Conservation (phyloP, 1,284 basidiomycete species). For the Violaceomyces palustris region DNA sequence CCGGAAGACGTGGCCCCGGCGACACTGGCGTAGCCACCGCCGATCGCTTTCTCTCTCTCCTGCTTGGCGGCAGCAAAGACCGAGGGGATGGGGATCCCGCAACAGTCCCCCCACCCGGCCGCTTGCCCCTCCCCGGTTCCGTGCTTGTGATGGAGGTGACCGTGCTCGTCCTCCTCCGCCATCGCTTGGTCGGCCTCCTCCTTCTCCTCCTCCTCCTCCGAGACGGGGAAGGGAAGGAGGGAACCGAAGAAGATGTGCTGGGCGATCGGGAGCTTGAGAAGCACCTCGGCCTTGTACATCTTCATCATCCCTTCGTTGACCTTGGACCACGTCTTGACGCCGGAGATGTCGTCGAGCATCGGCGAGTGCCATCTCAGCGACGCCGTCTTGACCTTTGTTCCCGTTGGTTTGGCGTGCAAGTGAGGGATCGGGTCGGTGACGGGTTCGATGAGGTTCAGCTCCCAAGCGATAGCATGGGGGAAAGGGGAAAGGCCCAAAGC, state of each 20-base stretch:
- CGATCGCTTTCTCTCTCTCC: constrained; percentile 26
- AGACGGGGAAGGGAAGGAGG: constrained; percentile 68
- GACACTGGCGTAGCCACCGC: no score
- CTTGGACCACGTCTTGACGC: constrained; percentile 93
- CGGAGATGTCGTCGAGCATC: constrained; percentile 97
- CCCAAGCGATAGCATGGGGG: background rate
- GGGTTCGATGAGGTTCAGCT: background rate
- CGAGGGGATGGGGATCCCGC: constrained; percentile 55
- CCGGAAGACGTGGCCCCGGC: no score
- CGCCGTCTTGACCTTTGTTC: constrained; percentile 66
- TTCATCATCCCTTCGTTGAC: constrained; percentile 97
- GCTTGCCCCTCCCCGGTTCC: constrained; percentile 56
- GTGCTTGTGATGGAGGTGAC: constrained; percentile 57
- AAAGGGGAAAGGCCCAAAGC: background rate
- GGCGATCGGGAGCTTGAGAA: constrained; percentile 89
- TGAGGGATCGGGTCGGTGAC: no score
- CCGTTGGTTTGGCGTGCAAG: no score
- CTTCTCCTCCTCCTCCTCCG: constrained; percentile 42
- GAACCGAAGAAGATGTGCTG: constrained; percentile 95
- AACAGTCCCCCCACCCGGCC: constrained; percentile 75
- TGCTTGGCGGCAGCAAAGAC: constrained; percentile 55
- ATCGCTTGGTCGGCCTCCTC: constrained; percentile 56
- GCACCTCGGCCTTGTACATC: constrained; percentile 93
- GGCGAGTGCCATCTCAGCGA: constrained; percentile 96
- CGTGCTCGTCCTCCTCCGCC: constrained; percentile 58